Evolutionary conservation across 2,329 filamentous ascomycete genomes (phyloP).

Genomic region (Neopestalotiopsis sp.): DNA sequence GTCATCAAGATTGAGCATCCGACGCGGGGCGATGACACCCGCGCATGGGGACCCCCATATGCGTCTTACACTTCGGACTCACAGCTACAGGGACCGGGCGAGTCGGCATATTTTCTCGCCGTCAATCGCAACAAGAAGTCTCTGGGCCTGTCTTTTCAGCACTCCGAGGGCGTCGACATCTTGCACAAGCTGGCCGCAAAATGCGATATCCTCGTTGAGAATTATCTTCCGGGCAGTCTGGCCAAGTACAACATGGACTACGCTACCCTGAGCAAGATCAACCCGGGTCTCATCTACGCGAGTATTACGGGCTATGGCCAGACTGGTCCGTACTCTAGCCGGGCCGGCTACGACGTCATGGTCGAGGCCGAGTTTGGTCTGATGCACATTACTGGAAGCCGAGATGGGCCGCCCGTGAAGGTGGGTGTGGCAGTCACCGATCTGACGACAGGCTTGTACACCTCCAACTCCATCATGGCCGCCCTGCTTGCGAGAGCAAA

Average conservation of each 20-base stretch:
- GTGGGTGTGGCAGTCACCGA: slow-evolving; percentile 98
- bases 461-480: slow-evolving; percentile 94
- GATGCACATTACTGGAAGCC: slow-evolving; percentile 95
- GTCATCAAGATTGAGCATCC: slow-evolving; percentile 98
- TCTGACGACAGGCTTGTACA: slow-evolving; percentile 92
- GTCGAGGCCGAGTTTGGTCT: slow-evolving; percentile 97
- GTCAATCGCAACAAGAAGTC: slow-evolving; percentile 99
- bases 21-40: slow-evolving; percentile 86
- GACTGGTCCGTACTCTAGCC: slow-evolving; percentile 84
- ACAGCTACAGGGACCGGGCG: slow-evolving; percentile 72
- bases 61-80: slow-evolving; percentile 74
- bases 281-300: slow-evolving; percentile 88
- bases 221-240: slow-evolving; percentile 89
- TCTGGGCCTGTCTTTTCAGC: slow-evolving; percentile 87
- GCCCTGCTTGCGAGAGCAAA: slow-evolving; percentile 78
- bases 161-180: slow-evolving; percentile 82
- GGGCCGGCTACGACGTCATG: slow-evolving; percentile 98
- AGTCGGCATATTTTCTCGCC: slow-evolving; percentile 92
- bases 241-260: slow-evolving; percentile 94
- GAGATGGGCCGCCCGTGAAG: slow-evolving; percentile 92
- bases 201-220: slow-evolving; percentile 94
- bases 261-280: slow-evolving; percentile 77
- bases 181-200: slow-evolving; percentile 83
- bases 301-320: slow-evolving; percentile 98
- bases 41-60: slow-evolving; percentile 96